Evolutionary conservation across 139 green algal species (phyloP).

Genomic region (Chlamydomonas sp.): DNA sequence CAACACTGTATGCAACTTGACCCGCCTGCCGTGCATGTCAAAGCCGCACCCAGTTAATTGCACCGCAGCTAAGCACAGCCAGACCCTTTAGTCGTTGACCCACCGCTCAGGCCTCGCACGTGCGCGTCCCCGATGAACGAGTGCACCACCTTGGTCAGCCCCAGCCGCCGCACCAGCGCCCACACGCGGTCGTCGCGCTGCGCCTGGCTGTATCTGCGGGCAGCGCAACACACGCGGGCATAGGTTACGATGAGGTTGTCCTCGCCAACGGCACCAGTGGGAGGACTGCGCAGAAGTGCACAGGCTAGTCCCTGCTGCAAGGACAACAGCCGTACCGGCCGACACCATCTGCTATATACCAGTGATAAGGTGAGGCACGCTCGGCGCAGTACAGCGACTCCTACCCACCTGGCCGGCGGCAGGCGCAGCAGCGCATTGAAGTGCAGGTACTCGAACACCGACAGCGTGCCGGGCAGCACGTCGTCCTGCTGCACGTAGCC

Average conservation of each 20-base stretch:
- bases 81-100: neutral
- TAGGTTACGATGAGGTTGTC: neutral
- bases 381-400: neutral
- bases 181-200: conserved; percentile 36
- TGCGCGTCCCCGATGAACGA: conserved; percentile 67
- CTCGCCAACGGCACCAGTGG: no score
- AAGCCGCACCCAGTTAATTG: no score
- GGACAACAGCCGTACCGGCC: neutral
- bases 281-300: no score
- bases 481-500: conserved; percentile 76
- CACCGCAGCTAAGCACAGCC: no score
- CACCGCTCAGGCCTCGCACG: conserved; percentile 60
- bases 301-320: neutral
- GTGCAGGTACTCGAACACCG: conserved; percentile 73
- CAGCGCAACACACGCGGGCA: neutral
- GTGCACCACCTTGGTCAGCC: conserved; percentile 67
- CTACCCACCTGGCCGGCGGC: conserved; percentile 25
- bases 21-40: no score
- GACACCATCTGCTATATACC: neutral
- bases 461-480: conserved; percentile 70
- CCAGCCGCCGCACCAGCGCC: conserved; percentile 61
- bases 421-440: conserved; percentile 65
- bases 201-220: conserved; percentile 15
- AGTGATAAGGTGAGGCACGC: neutral
- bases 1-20: no score